phyloP scores from a whole-genome alignment of 768 basidiomycete genomes.

The Lentinus brumalis region DNA sequence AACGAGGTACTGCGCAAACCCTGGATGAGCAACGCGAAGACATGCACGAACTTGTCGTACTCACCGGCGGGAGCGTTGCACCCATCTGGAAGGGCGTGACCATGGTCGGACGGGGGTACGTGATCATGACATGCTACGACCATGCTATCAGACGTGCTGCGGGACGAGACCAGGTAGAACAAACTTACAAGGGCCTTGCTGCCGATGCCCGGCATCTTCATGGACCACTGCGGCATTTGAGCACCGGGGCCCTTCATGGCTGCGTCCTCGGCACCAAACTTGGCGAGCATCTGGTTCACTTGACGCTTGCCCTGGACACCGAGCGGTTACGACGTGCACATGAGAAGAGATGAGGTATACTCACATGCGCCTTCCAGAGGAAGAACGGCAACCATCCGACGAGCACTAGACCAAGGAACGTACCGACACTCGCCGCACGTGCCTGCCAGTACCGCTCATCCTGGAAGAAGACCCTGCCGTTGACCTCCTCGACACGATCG shows the following conservation, averaged over 20 bases:
- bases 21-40: neutral
- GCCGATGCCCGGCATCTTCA: conserved; percentile 43
- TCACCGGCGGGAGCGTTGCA: conserved; percentile 46
- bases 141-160: neutral
- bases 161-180: neutral
- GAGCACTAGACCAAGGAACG: conserved; percentile 40
- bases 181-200: conserved; percentile 38
- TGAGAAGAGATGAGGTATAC: neutral
- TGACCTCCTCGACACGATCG: conserved; percentile 12
- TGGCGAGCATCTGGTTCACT: conserved; percentile 38
- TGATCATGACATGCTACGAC: conserved; percentile 41
- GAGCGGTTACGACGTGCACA: neutral
- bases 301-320: conserved; percentile 43
- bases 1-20: conserved; percentile 36
- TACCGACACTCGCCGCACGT: conserved; percentile 38
- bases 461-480: conserved; percentile 12
- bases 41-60: neutral
- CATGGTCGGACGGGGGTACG: conserved; percentile 35
- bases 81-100: conserved; percentile 44
- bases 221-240: conserved; percentile 42
- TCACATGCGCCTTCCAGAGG: conserved; percentile 50
- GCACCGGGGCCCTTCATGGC: conserved; percentile 25
- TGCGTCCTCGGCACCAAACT: conserved; percentile 45
- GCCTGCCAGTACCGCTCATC: conserved; percentile 35
- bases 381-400: conserved; percentile 44